Percentiles rank a stretch among this genome's conserved stretches.
phyloP scores from a whole-genome alignment of 2,329 filamentous ascomycete genomes.

The Fusarium transvaalense region DNA sequence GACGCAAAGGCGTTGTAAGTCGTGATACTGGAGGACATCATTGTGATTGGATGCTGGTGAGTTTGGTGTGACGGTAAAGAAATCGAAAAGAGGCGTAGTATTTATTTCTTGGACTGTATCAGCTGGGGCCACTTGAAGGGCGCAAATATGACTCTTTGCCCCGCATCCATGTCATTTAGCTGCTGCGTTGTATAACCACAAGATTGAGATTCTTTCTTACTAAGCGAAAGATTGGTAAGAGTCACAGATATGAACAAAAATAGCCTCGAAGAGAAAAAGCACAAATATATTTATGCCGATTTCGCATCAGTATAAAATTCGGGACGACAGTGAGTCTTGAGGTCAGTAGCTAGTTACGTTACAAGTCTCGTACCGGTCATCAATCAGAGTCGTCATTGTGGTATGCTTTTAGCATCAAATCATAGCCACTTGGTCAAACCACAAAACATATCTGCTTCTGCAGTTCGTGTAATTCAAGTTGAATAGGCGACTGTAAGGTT shows the following conservation, averaged over 20 bases:
- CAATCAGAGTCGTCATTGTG: neutral
- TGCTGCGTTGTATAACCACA: too few species aligned
- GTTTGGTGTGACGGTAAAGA: fast-evolving
- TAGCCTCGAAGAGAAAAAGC: neutral
- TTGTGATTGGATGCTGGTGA: neutral
- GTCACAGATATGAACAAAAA: neutral
- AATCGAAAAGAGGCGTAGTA: neutral
- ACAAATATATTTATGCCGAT: neutral
- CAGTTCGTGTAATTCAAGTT: too few species aligned
- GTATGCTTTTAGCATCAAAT: too few species aligned
- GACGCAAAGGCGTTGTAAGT: constrained; percentile 15
- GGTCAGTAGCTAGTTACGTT: neutral
- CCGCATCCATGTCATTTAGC: neutral
- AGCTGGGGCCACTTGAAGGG: neutral
- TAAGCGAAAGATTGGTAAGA: neutral
- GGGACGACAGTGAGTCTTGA: neutral
- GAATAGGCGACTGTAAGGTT: too few species aligned
- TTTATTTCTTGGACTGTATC: neutral
- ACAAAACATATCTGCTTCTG: too few species aligned
- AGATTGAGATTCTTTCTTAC: neutral
- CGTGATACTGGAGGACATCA: neutral
- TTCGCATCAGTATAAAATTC: neutral
- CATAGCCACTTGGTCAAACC: too few species aligned
- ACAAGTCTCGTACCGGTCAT: neutral
- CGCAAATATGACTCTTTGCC: constrained; percentile 1